These are phyloP conservation scores for Termitomyces sp. DNA, from an alignment of 768 basidiomycete species.

Conservation along the genomic window DNA sequence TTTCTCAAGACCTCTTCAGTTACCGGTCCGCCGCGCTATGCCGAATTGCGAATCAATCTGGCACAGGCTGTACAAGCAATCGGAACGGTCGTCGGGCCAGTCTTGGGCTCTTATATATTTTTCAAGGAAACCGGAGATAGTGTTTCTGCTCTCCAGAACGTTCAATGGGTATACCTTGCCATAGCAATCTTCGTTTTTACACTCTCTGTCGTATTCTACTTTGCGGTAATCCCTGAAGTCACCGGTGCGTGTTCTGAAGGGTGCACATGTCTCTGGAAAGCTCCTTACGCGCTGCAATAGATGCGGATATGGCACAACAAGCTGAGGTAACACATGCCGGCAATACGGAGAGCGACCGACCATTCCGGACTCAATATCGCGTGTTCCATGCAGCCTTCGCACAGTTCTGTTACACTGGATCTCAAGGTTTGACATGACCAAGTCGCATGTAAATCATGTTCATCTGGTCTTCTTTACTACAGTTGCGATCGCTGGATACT, in stretches of 20 bases:
- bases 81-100: conserved; percentile 27
- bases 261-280: neutral
- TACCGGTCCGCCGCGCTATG: conserved; percentile 27
- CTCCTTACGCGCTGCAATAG: conserved; percentile 5
- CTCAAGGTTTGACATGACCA: conserved; percentile 18
- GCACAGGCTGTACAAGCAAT: conserved; percentile 28
- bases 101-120: conserved; percentile 27
- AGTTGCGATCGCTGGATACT: conserved; percentile 27
- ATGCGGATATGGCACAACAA: conserved; percentile 28
- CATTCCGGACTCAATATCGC: conserved; percentile 23
- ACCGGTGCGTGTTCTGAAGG: conserved; percentile 16
- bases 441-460: neutral
- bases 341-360: conserved; percentile 18
- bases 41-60: conserved; percentile 27
- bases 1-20: conserved; percentile 8
- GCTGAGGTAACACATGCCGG: conserved; percentile 25
- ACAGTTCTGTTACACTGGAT: conserved; percentile 26
- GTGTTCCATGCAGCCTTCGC: conserved; percentile 27
- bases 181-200: conserved; percentile 27
- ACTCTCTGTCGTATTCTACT: conserved; percentile 25
- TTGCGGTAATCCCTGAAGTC: conserved; percentile 27
- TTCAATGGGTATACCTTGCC: conserved; percentile 30
- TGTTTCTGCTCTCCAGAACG: conserved; percentile 22
- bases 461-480: neutral
- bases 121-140: conserved; percentile 26